Evolutionary conservation across 2,329 filamentous ascomycete genomes (phyloP).

Genomic region (Aspergillus unguis): DNA sequence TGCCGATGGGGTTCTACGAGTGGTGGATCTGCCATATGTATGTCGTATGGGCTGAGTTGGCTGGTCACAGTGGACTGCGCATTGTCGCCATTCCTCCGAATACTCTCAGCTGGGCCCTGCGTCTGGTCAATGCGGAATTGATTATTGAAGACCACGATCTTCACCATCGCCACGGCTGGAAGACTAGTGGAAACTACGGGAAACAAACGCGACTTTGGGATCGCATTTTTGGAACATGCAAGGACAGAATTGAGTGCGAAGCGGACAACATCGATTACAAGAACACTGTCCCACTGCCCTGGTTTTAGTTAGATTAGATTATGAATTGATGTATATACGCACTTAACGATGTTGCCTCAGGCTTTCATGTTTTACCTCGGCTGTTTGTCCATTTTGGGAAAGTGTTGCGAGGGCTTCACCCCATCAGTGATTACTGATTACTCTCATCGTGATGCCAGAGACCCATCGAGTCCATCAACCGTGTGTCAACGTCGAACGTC

Average conservation of each 20-base stretch:
- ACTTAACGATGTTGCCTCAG: neutral
- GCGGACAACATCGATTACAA: slow-evolving; percentile 32
- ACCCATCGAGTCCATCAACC: too few relatives aligned
- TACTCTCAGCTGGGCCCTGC: slow-evolving; percentile 35
- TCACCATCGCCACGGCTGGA: slow-evolving; percentile 40
- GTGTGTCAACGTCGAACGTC: too few relatives aligned
- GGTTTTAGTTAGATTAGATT: slow-evolving; percentile 19
- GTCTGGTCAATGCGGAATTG: slow-evolving; percentile 34
- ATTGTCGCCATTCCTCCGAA: slow-evolving; percentile 35
- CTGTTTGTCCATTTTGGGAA: slow-evolving; percentile 1
- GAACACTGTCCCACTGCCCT: slow-evolving; percentile 25
- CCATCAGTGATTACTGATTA: neutral
- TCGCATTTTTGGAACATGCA: slow-evolving; percentile 34
- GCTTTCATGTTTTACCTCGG: neutral
- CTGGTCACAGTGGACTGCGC: slow-evolving; percentile 27
- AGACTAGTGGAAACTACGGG: slow-evolving; percentile 39
- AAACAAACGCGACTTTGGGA: slow-evolving; percentile 43
- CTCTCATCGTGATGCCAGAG: too few relatives aligned
- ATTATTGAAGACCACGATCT: slow-evolving; percentile 45
- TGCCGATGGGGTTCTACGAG: slow-evolving; percentile 48
- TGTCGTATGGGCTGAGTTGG: slow-evolving; percentile 36
- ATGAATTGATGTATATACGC: slow-evolving; percentile 1
- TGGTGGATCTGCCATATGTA: slow-evolving; percentile 49
- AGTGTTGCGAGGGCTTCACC: neutral
- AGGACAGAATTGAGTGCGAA: slow-evolving; percentile 36